Evolutionary conservation across 257 asterid genomes (phyloP).

Genomic region (Capsicum baccatum): DNA sequence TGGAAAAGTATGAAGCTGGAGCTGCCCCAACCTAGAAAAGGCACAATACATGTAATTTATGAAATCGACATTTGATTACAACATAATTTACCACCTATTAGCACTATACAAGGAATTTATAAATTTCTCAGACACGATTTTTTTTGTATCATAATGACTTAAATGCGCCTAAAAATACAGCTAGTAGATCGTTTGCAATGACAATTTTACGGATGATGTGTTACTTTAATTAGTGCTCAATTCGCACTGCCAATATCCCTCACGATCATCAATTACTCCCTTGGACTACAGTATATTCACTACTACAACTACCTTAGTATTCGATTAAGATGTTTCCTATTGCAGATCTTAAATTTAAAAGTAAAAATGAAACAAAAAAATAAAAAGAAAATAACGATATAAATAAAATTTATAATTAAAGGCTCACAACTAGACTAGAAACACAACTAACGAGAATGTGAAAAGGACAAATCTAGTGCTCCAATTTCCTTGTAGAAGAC

Average conservation of each 20-base stretch:
- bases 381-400: neutral
- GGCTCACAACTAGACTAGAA: neutral
- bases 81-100: slow-evolving; percentile 10
- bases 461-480: neutral
- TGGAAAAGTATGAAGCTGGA: neutral
- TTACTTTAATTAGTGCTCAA: slow-evolving; percentile 2
- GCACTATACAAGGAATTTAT: slow-evolving; percentile 6
- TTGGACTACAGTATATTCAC: neutral
- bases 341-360: neutral
- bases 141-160: neutral
- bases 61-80: neutral
- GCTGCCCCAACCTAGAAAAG: slow-evolving; percentile 2
- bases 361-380: neutral
- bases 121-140: neutral
- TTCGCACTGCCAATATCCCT: neutral
- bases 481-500: neutral
- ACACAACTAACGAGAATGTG: neutral
- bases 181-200: neutral
- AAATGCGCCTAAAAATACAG: neutral
- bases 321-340: neutral
- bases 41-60: no score
- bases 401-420: neutral
- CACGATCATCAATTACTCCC: neutral
- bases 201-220: neutral
- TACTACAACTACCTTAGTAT: slow-evolving; percentile 1